Conservation (phyloP, 192 early-diverging fungal genomes). For the Diversispora epigaea region DNA sequence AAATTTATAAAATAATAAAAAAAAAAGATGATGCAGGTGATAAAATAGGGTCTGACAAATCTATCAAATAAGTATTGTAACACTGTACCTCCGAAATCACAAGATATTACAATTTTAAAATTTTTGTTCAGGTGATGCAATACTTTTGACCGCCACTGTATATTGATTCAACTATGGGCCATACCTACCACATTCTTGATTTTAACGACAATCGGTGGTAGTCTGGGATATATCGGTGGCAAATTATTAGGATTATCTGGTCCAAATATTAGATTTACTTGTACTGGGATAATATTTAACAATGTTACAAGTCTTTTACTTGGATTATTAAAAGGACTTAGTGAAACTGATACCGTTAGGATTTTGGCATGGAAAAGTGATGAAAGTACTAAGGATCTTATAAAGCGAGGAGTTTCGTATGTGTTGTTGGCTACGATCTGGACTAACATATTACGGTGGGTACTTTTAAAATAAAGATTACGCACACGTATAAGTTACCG, state of each 20-base stretch:
- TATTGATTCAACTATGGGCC: too few relatives aligned
- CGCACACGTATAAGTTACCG: too few relatives aligned
- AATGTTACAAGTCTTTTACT: slow-evolving; percentile 31
- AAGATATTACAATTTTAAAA: too few relatives aligned
- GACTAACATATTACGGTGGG: slow-evolving; percentile 30
- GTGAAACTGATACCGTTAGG: slow-evolving; percentile 10
- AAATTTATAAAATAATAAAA: too few relatives aligned
- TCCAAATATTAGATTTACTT: slow-evolving; percentile 23
- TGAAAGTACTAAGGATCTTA: slow-evolving; percentile 11
- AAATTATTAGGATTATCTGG: slow-evolving; percentile 21
- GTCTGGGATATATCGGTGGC: slow-evolving; percentile 25
- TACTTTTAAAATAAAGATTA: too few relatives aligned
- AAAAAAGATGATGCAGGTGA: too few relatives aligned
- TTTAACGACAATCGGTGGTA: not conserved
- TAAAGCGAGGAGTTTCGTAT: slow-evolving; percentile 27
- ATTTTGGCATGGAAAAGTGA: slow-evolving; percentile 7
- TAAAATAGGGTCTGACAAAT: too few relatives aligned
- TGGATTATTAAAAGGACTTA: slow-evolving; percentile 30
- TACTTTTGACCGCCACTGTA: too few relatives aligned
- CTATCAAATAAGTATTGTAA: too few relatives aligned
- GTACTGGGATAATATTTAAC: slow-evolving; percentile 34
- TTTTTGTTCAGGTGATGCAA: too few relatives aligned
- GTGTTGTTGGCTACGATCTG: slow-evolving; percentile 22
- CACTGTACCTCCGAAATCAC: too few relatives aligned
- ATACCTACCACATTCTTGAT: slow-evolving; percentile 19